phyloP scores from a whole-genome alignment of 108 stramenopile species.

The Cyclostephanos tholiformis region DNA sequence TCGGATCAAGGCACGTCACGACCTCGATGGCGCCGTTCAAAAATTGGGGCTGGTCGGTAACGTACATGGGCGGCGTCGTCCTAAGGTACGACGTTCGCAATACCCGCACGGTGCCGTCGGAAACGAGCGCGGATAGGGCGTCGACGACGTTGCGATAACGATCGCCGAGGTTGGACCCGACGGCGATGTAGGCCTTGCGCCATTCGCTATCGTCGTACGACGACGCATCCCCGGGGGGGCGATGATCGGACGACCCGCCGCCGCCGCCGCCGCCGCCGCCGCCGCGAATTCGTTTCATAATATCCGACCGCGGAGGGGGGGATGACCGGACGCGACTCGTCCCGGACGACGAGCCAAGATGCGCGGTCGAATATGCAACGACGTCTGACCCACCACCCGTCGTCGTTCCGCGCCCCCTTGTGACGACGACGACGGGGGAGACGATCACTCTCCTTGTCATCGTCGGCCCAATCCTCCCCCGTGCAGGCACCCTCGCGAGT shows the following conservation, averaged over 20 bases:
- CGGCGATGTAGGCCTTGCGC: slow-evolving; percentile 67
- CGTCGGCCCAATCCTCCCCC: too few relatives aligned
- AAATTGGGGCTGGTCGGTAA: slow-evolving; percentile 84
- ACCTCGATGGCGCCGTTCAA: slow-evolving; percentile 85
- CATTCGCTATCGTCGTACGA: not conserved
- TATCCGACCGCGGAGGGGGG: not conserved
- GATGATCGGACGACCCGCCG: too few relatives aligned
- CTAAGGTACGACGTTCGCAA: slow-evolving; percentile 77
- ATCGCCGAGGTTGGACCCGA: slow-evolving; percentile 87
- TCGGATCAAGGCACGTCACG: slow-evolving; percentile 65
- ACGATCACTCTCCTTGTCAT: not conserved
- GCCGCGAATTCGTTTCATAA: not conserved
- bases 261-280: not conserved
- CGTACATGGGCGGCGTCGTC: slow-evolving; percentile 84
- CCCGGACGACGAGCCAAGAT: too few relatives aligned
- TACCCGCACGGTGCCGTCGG: slow-evolving; percentile 31
- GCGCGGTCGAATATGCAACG: too few relatives aligned
- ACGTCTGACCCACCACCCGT: too few relatives aligned
- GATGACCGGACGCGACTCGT: not conserved
- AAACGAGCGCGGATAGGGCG: slow-evolving; percentile 54
- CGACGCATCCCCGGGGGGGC: too few relatives aligned
- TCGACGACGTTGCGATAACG: slow-evolving; percentile 59
- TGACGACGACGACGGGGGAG: not conserved
- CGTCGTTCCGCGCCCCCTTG: too few relatives aligned
- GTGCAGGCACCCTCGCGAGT: too few relatives aligned